These are phyloP conservation scores for Castanospermum australe DNA, from an alignment of 306 rosid species.

Conservation along the genomic window DNA sequence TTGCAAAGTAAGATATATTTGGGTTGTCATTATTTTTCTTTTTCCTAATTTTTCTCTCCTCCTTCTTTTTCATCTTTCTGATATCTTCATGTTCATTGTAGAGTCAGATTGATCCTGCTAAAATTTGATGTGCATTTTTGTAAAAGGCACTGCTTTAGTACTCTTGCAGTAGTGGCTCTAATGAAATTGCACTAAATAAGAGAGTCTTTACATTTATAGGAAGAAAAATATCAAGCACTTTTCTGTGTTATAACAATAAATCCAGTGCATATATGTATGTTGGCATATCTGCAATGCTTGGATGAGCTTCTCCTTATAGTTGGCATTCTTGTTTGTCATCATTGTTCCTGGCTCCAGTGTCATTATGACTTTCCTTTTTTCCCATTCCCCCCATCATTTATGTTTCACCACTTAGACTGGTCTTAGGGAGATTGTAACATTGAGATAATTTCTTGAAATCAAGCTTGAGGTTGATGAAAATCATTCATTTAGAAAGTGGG, in stretches of 20 bases:
- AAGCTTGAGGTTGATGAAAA: slow-evolving; percentile 2
- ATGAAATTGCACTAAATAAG: neutral
- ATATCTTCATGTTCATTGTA: slow-evolving; percentile 7
- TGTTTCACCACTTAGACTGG: neutral
- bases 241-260: neutral
- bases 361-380: neutral
- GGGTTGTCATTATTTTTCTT: neutral
- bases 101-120: slow-evolving; percentile 20
- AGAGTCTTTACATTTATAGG: neutral
- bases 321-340: neutral
- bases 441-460: neutral
- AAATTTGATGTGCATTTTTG: slow-evolving; percentile 5
- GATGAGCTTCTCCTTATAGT: neutral
- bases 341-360: neutral
- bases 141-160: slow-evolving; percentile 12
- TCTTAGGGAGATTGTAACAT: slow-evolving; percentile 4
- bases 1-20: slow-evolving; percentile 74
- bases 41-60: neutral
- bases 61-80: slow-evolving; percentile 5
- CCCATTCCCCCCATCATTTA: neutral
- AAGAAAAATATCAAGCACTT: neutral
- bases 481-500: neutral
- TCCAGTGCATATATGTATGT: neutral
- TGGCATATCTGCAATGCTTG: neutral
- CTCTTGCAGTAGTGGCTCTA: neutral